Conservation (phyloP, 2,329 filamentous ascomycete genomes). For the Aspergillus flavus region DNA sequence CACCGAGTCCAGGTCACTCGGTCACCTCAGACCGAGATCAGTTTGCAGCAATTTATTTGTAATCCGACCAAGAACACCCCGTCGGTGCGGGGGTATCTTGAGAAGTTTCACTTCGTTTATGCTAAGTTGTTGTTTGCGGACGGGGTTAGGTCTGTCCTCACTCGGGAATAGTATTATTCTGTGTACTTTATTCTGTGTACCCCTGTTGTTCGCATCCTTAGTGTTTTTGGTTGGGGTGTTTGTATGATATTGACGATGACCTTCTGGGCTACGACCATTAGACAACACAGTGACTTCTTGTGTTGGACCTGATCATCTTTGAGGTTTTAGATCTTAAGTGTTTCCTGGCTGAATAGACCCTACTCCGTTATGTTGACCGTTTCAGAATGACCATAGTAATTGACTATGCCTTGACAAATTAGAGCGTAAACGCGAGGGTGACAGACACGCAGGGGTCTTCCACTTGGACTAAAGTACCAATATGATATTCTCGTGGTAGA, state of each 20-base stretch:
- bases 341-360: neutral
- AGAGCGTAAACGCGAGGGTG: neutral
- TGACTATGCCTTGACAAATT: neutral
- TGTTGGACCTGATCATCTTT: neutral
- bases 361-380: neutral
- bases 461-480: neutral
- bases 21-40: neutral
- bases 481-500: neutral
- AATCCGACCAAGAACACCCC: slow-evolving; percentile 19
- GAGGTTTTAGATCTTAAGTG: neutral
- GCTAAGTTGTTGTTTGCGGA: neutral
- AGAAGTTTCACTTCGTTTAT: neutral
- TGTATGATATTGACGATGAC: neutral
- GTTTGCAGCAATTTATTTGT: slow-evolving; percentile 19
- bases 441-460: neutral
- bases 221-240: neutral
- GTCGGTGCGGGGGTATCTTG: neutral
- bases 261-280: neutral
- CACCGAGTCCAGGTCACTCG: slow-evolving; percentile 20
- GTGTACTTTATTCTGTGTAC: neutral
- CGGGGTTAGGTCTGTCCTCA: neutral
- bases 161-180: neutral
- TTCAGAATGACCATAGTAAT: neutral
- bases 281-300: neutral
- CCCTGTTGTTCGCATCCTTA: neutral